A percentile compares a stretch with the other conserved stretches of the same genome.
phyloP scores from a whole-genome alignment of 495 filamentous ascomycete genomes.

The Penicillium desertorum region DNA sequence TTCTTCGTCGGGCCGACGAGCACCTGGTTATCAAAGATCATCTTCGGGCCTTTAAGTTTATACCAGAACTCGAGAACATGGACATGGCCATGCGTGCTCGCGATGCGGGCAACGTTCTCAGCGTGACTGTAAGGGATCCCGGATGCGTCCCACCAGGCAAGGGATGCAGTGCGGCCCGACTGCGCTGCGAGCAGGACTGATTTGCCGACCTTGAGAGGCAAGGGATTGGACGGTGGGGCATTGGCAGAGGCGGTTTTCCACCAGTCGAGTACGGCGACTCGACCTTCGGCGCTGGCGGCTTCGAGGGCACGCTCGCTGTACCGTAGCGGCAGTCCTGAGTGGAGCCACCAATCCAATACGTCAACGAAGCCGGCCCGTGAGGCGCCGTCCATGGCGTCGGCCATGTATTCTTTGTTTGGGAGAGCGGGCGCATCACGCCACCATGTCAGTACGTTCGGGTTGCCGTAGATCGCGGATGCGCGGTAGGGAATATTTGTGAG shows the following conservation, averaged over 20 bases:
- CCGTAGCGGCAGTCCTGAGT: constrained; percentile 73
- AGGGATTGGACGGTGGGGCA: constrained; percentile 28
- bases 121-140: constrained; percentile 71
- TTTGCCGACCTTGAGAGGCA: constrained; percentile 74
- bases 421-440: constrained; percentile 78
- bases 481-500: constrained; percentile 80
- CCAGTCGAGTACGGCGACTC: constrained; percentile 84
- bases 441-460: constrained; percentile 81
- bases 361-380: constrained; percentile 78
- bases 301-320: constrained; percentile 87
- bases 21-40: constrained; percentile 87
- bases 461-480: constrained; percentile 82
- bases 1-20: constrained; percentile 85
- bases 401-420: constrained; percentile 71
- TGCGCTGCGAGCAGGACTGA: constrained; percentile 78
- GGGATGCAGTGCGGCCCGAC: constrained; percentile 64
- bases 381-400: constrained; percentile 83
- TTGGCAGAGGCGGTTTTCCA: constrained; percentile 66
- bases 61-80: constrained; percentile 82
- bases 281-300: constrained; percentile 77
- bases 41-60: constrained; percentile 72
- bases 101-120: constrained; percentile 77
- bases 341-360: constrained; percentile 89
- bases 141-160: constrained; percentile 81
- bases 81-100: constrained; percentile 82